Evolutionary conservation across 305 asterid species (phyloP).

Genomic region (Fraxinus greggii): DNA sequence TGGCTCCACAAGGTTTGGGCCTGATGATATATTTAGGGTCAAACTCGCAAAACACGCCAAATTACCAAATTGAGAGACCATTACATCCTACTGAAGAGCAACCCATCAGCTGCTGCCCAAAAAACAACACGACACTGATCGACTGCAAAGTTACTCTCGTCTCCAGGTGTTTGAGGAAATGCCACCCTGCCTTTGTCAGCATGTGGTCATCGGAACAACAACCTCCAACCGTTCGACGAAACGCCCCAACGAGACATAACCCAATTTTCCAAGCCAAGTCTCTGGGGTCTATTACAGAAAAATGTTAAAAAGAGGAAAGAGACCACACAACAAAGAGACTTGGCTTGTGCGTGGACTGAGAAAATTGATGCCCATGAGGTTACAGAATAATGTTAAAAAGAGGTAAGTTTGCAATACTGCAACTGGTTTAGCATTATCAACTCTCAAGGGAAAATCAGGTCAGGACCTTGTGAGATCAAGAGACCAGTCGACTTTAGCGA

Average conservation of each 20-base stretch:
- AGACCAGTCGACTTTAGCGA: neutral
- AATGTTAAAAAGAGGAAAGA: neutral
- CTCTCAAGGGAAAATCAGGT: neutral
- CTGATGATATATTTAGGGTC: neutral
- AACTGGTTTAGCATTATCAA: neutral
- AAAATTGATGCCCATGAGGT: too few relatives aligned
- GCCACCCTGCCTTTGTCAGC: neutral
- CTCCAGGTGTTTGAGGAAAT: neutral
- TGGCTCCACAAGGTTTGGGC: neutral
- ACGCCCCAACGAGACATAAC: neutral
- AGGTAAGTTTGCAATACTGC: neutral
- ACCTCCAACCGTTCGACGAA: neutral
- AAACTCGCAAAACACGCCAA: neutral
- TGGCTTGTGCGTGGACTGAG: too few relatives aligned
- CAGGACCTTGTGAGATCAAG: neutral
- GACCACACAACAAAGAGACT: too few relatives aligned
- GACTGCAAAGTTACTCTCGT: neutral
- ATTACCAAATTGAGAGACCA: neutral
- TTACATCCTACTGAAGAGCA: neutral
- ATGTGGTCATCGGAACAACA: neutral
- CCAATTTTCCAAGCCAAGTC: neutral
- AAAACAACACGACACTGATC: neutral
- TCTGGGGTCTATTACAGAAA: neutral
- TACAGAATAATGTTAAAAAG: neutral
- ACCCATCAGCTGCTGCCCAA: neutral